Evolutionary conservation across 2,329 filamentous ascomycete genomes (phyloP).

Genomic region (Fusarium chuoi): DNA sequence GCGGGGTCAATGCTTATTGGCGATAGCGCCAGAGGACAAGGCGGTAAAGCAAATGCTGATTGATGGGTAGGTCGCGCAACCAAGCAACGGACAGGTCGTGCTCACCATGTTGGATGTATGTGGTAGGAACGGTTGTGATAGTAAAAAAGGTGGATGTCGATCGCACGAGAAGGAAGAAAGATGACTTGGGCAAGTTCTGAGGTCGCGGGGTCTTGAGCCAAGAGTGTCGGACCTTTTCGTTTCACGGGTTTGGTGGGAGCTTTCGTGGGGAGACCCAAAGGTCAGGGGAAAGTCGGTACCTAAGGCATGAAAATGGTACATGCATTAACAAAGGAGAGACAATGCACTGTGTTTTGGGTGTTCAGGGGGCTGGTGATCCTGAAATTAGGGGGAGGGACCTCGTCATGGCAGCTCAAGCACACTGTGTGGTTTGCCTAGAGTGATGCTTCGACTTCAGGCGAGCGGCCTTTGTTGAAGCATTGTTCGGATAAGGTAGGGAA

Average conservation of each 20-base stretch:
- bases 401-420: background rate
- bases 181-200: constrained; percentile 47
- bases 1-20: constrained; percentile 40
- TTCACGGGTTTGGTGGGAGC: constrained; percentile 42
- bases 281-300: constrained; percentile 38
- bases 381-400: background rate
- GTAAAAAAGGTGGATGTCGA: constrained; percentile 40
- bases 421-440: constrained; percentile 35
- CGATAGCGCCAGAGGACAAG: constrained; percentile 20
- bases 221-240: constrained; percentile 46
- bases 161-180: constrained; percentile 41
- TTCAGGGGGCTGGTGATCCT: background rate
- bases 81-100: constrained; percentile 7
- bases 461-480: background rate
- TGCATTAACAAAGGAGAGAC: background rate
- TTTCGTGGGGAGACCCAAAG: constrained; percentile 41
- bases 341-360: constrained; percentile 28
- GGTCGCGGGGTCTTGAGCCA: constrained; percentile 45
- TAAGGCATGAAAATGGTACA: constrained; percentile 34
- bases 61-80: constrained; percentile 2
- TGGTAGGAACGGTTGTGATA: constrained; percentile 32
- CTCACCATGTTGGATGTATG: constrained; percentile 46
- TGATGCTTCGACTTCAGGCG: background rate
- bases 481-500: background rate
- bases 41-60: constrained; percentile 8